A percentile compares a stretch with the other conserved stretches of the same genome.
These are phyloP conservation scores for Globisporangium recalcitrans DNA, from an alignment of 352 stramenopile species.

Conservation along the genomic window DNA sequence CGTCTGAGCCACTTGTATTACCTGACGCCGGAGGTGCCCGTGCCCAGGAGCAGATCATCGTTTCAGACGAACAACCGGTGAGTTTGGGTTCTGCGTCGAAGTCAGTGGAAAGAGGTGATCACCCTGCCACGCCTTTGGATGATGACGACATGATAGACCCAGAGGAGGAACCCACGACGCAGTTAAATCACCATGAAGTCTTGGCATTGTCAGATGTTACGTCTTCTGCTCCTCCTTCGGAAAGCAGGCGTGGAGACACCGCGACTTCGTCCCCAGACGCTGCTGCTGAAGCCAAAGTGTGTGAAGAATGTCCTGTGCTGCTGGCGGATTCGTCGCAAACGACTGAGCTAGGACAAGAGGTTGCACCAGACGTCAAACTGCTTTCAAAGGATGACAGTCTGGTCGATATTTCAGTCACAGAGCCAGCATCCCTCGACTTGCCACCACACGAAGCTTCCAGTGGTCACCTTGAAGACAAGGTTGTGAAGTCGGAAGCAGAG, in stretches of 20 bases:
- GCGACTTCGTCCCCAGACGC: neutral
- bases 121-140: neutral
- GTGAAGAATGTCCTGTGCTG: neutral
- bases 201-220: neutral
- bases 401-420: neutral
- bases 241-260: neutral
- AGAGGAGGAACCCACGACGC: neutral
- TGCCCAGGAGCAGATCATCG: neutral
- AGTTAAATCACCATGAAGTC: neutral
- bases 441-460: neutral
- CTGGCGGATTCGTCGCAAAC: neutral
- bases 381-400: neutral
- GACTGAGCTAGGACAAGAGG: neutral
- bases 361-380: neutral
- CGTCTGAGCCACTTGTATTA: neutral
- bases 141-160: conserved; percentile 13
- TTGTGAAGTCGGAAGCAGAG: neutral
- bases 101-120: neutral
- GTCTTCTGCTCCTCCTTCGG: neutral
- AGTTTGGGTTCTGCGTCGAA: neutral
- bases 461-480: neutral
- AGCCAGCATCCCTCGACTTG: neutral
- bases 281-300: neutral
- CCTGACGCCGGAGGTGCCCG: neutral
- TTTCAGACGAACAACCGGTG: neutral